Evolutionary conservation across 768 basidiomycete species (phyloP).

Genomic region (Rhizopogon roseolus): DNA sequence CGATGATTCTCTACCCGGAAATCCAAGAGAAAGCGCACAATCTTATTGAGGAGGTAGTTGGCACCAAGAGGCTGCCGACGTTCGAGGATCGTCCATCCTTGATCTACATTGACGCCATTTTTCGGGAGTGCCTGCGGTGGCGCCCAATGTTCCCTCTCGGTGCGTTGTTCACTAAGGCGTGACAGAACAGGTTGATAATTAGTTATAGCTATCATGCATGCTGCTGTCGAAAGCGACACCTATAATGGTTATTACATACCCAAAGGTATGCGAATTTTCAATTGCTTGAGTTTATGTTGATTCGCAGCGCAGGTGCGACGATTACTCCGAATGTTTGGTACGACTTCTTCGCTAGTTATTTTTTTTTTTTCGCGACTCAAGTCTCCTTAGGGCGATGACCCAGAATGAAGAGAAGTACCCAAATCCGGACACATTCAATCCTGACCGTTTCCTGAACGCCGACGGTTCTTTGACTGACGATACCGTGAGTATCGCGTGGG

Average conservation of each 20-base stretch:
- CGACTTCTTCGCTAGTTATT: neutral
- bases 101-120: constrained; percentile 9
- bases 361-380: neutral
- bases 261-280: constrained; percentile 13
- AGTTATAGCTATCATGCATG: constrained; percentile 4
- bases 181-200: neutral
- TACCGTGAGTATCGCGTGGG: constrained; percentile 3
- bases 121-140: constrained; percentile 4
- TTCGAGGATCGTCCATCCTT: constrained; percentile 8
- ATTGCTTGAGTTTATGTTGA: neutral
- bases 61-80: constrained; percentile 6
- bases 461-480: constrained; percentile 1
- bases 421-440: constrained; percentile 26
- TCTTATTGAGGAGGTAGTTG: constrained; percentile 9
- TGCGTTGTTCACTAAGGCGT: constrained; percentile 1
- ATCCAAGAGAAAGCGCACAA: constrained; percentile 5
- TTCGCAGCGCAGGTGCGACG: neutral
- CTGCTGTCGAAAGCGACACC: constrained; percentile 2
- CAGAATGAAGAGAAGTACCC: constrained; percentile 32
- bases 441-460: constrained; percentile 25
- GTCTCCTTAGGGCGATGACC: constrained; percentile 28
- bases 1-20: constrained; percentile 8
- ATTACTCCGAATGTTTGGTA: constrained; percentile 4
- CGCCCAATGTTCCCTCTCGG: neutral
- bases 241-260: constrained; percentile 31